These are phyloP conservation scores for Mortierella hygrophila DNA, from an alignment of 192 early-diverging fungal genomes.

Conservation along the genomic window DNA sequence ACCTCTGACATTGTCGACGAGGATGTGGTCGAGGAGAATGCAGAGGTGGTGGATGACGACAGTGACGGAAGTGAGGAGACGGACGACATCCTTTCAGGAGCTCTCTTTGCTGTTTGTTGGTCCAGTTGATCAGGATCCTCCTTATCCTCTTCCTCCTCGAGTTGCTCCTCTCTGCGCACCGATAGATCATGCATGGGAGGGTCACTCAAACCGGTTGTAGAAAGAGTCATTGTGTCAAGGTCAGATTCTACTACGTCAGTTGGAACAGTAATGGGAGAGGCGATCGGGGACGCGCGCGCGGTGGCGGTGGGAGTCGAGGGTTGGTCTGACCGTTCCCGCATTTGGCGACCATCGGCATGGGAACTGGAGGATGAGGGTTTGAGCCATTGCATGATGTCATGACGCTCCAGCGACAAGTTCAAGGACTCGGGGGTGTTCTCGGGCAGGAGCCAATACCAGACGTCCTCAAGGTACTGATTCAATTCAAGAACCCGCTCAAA, in stretches of 20 bases:
- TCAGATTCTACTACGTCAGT: neutral
- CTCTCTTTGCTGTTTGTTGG: neutral
- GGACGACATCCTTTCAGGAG: neutral
- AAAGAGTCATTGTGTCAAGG: neutral
- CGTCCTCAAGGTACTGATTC: conserved; percentile 45
- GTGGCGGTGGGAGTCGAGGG: neutral
- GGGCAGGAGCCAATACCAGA: conserved; percentile 40
- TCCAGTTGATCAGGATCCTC: neutral
- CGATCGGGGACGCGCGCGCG: neutral
- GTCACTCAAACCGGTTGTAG: neutral
- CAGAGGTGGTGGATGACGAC: conserved; percentile 11
- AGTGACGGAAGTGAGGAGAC: conserved; percentile 21
- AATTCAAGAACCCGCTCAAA: conserved; percentile 44
- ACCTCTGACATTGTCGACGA: neutral
- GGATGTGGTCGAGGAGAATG: conserved; percentile 1
- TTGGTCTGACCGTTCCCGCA: conserved; percentile 23
- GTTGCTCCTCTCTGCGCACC: neutral
- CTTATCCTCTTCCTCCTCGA: neutral
- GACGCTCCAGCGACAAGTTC: conserved; percentile 16
- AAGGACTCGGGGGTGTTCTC: conserved; percentile 14
- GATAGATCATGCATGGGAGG: neutral
- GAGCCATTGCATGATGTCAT: conserved; percentile 48
- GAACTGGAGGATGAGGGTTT: conserved; percentile 23
- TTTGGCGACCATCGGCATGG: conserved; percentile 47
- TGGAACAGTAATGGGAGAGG: neutral